Base-by-base conservation (phyloP, 2,329 filamentous ascomycete species). In the Colletotrichum sp. region DNA sequence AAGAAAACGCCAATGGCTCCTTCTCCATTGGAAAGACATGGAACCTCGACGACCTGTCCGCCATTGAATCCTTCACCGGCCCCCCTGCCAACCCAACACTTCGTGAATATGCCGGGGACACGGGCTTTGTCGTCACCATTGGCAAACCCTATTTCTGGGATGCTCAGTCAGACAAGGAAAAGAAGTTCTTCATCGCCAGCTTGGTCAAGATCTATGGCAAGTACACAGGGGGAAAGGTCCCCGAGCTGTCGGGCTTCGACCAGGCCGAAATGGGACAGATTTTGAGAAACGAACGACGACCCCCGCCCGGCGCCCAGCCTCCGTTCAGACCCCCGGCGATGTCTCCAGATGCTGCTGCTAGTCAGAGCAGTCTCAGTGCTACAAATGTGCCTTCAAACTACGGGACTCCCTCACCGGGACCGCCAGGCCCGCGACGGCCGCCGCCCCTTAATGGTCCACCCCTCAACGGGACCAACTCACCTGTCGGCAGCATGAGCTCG, bases 1-100 rank as follows among this genome's bases (percentile, higher is more conserved):
- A 98, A 80, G 97, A 99, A 86, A 99, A 99, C 83, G 89, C 91
- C 72, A 98, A 98, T 84, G 96, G 96, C 72, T 93, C 95, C 28
- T 99, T 98, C 85, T 98, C 96, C 25, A 98, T 99, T 79, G 97
- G 97, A 79, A 99, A 99, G 87, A 98, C 97, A 5, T 99, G 97
- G 97, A 94, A 96, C 83, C 91, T 99, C 79, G 96, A 98, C 84
- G 97, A 99, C 82, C 87, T 99, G 65, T 91, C 91, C 6, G 70
- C 75, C 61, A 94, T 99, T 78, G 94, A 98, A 83, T 97, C 95
- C 30, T 98, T 93, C 82, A 93, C 92, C 8, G 90, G 93, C 59
- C 84, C 91, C 25, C 85, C 88, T 83, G 82, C 91, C 88, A 82
- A 88, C 84, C 79, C 93, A 78, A 83, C 91, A 87, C 79, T 90